Evolutionary conservation across 441 rosid species (phyloP).

Genomic region (Omphalea diandra): DNA sequence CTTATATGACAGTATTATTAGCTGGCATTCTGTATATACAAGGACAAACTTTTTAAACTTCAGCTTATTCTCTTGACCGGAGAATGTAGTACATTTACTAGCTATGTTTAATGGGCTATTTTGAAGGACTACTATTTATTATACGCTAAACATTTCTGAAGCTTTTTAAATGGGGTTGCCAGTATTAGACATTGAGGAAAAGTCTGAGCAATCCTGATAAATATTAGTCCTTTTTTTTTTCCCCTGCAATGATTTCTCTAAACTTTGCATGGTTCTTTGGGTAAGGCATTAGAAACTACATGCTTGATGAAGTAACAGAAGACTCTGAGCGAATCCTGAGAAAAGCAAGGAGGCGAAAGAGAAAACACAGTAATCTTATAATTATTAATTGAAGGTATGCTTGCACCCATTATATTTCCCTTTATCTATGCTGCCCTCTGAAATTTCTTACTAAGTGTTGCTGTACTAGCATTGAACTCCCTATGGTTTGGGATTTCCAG

Average conservation of each 20-base stretch:
- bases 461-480: background rate
- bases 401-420: background rate
- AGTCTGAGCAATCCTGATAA: too few species aligned
- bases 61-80: background rate
- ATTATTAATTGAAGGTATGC: slow-evolving; percentile 62
- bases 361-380: slow-evolving; percentile 54
- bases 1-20: background rate
- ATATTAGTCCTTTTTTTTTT: too few species aligned
- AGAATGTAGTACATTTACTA: too few species aligned
- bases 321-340: slow-evolving; percentile 66
- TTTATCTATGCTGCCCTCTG: background rate
- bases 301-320: slow-evolving; percentile 51
- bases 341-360: slow-evolving; percentile 74
- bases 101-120: too few species aligned
- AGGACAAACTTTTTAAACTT: background rate
- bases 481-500: background rate
- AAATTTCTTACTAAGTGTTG: background rate
- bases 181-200: background rate
- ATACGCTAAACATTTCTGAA: too few species aligned
- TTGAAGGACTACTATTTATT: too few species aligned
- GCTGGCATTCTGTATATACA: too few species aligned
- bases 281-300: slow-evolving; percentile 34
- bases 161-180: background rate
- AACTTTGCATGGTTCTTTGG: slow-evolving; percentile 14
- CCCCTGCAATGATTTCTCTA: background rate